A percentile compares a stretch with the other conserved stretches of the same genome.
phyloP scores from a whole-genome alignment of 1,284 basidiomycete species.

The Leccinum griseonigrum region DNA sequence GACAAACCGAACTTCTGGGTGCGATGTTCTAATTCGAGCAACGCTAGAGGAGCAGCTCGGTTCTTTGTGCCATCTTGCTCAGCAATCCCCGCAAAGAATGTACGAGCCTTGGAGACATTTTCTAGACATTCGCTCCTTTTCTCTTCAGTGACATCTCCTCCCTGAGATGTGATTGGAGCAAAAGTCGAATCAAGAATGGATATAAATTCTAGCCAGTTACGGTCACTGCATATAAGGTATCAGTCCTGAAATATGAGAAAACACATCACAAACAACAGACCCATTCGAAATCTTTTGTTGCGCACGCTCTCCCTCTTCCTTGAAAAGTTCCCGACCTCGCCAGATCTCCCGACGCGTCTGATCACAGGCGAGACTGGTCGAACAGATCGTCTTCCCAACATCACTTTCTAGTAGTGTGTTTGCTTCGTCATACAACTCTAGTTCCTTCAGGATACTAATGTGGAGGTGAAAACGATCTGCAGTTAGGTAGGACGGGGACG shows the following conservation, averaged over 20 bases:
- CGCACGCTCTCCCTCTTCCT: constrained; percentile 60
- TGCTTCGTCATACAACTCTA: constrained; percentile 68
- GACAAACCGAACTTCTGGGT: constrained; percentile 46
- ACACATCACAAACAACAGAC: constrained; percentile 33
- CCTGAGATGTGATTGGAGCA: constrained; percentile 35
- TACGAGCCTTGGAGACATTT: constrained; percentile 44
- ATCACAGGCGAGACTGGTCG: constrained; percentile 71
- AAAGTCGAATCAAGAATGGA: constrained; percentile 70
- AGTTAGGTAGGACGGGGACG: constrained; percentile 57
- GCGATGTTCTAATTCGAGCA: constrained; percentile 70
- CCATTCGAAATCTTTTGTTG: constrained; percentile 54
- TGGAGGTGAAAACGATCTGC: constrained; percentile 79
- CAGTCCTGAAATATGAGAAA: constrained; percentile 2
- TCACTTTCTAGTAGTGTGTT: constrained; percentile 67
- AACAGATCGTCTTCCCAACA: constrained; percentile 61
- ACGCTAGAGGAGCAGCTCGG: constrained; percentile 67
- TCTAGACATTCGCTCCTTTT: constrained; percentile 33
- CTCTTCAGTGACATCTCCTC: constrained; percentile 29
- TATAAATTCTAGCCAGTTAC: constrained; percentile 83
- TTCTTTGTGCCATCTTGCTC: constrained; percentile 66
- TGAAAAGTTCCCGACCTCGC: constrained; percentile 48
- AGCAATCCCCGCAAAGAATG: constrained; percentile 55
- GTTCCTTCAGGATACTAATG: constrained; percentile 65
- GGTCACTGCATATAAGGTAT: constrained; percentile 50
- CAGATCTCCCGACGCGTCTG: constrained; percentile 71